These are phyloP conservation scores for Willaertia magna DNA, from an alignment of 208 protist genomes.

Conservation along the genomic window DNA sequence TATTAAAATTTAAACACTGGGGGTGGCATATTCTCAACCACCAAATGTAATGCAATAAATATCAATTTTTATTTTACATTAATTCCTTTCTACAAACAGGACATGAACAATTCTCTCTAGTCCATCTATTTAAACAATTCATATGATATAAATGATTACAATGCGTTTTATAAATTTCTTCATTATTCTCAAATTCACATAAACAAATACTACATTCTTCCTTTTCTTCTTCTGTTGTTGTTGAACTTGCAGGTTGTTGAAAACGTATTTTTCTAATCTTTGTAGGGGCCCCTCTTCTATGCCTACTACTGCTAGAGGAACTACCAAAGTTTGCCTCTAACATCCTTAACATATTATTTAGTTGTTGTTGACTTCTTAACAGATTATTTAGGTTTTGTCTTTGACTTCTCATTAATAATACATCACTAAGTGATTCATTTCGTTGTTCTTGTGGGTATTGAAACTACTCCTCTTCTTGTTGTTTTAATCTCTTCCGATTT, in stretches of 20 bases:
- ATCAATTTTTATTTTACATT: too few species aligned
- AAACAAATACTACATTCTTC: neutral
- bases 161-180: neutral
- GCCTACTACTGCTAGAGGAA: neutral
- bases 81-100: neutral
- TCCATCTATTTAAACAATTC: neutral
- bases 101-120: neutral
- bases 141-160: neutral
- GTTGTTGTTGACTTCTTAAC: too few species aligned
- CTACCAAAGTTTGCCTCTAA: neutral
- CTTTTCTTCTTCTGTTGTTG: neutral
- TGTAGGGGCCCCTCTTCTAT: neutral
- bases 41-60: too few species aligned
- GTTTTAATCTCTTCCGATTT: too few species aligned
- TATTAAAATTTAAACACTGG: too few species aligned
- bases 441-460: too few species aligned
- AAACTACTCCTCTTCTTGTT: too few species aligned
- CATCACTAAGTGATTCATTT: too few species aligned
- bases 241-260: neutral
- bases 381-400: too few species aligned
- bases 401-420: too few species aligned
- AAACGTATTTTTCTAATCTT: neutral
- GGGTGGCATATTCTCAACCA: too few species aligned
- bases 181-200: neutral
- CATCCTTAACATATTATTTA: too few species aligned